These are phyloP conservation scores for Fusarium sp. DNA, from an alignment of 2,329 filamentous ascomycete genomes.

Conservation along the genomic window DNA sequence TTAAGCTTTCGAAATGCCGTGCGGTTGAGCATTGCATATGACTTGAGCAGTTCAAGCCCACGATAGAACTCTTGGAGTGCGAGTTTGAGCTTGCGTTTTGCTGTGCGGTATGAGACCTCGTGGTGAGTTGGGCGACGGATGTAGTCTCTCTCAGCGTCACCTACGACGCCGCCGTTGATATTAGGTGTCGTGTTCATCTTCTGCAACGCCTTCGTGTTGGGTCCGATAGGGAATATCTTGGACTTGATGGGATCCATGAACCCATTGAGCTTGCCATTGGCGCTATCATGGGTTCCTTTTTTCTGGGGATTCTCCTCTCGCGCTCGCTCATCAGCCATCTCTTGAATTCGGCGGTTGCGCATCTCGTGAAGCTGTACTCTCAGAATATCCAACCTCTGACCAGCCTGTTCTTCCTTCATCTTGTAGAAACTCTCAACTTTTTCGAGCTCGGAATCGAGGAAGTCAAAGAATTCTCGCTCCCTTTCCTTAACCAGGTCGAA, in stretches of 20 bases:
- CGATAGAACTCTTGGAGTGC: constrained; percentile 95
- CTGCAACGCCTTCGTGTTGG: constrained; percentile 68
- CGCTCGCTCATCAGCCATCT: constrained; percentile 63
- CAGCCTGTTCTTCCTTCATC: constrained; percentile 86
- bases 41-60: constrained; percentile 88
- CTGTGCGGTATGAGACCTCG: constrained; percentile 82
- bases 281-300: constrained; percentile 30
- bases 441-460: constrained; percentile 83
- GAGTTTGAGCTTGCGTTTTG: constrained; percentile 90
- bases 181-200: constrained; percentile 62
- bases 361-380: constrained; percentile 92
- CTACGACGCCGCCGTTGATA: constrained; percentile 43
- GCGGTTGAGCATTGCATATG: constrained; percentile 87
- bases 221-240: constrained; percentile 64
- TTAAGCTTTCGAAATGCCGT: constrained; percentile 97
- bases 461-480: constrained; percentile 87
- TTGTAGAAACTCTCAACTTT: constrained; percentile 94
- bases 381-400: constrained; percentile 73
- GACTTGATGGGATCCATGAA: constrained; percentile 65
- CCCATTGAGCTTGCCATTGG: constrained; percentile 43
- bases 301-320: constrained; percentile 42
- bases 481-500: constrained; percentile 73
- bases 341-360: constrained; percentile 82
- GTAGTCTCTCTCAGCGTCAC: constrained; percentile 58
- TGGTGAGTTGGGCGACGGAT: constrained; percentile 56